A percentile compares a stretch with the other conserved stretches of the same genome.
Conservation (phyloP, 2,329 filamentous ascomycete species). For the Xylaria multiplex region DNA sequence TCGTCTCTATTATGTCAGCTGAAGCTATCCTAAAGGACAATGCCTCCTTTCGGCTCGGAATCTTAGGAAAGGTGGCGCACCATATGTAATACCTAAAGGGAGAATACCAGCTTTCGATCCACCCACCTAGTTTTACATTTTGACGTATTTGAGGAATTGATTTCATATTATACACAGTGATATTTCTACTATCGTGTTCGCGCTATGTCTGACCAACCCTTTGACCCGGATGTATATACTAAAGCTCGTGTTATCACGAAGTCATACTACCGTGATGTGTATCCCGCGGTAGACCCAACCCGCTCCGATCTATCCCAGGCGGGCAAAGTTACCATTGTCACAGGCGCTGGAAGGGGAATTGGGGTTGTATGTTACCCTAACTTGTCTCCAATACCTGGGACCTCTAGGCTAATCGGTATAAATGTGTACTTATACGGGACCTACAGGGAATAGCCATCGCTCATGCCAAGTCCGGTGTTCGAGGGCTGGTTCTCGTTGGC, state of each 20-base stretch:
- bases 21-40: no score
- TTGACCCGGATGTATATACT: slow-evolving; percentile 21
- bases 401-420: not conserved
- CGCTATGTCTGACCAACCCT: slow-evolving; percentile 9
- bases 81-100: no score
- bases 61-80: no score
- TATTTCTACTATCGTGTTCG: no score
- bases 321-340: slow-evolving; percentile 21
- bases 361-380: slow-evolving; percentile 13
- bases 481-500: slow-evolving; percentile 21
- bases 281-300: slow-evolving; percentile 16
- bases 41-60: no score
- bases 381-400: slow-evolving; percentile 1
- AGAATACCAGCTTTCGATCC: no score
- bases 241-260: slow-evolving; percentile 22
- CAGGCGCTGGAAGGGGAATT: slow-evolving; percentile 18
- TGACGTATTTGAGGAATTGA: no score
- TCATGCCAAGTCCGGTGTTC: slow-evolving; percentile 21
- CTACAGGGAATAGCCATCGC: slow-evolving; percentile 20
- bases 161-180: no score
- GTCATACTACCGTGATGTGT: slow-evolving; percentile 24
- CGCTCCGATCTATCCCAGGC: slow-evolving; percentile 11
- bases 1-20: no score
- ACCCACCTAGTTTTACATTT: no score
- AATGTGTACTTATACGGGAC: not conserved